phyloP scores from a whole-genome alignment of 352 stramenopile species.

The Pythium myriotylum region DNA sequence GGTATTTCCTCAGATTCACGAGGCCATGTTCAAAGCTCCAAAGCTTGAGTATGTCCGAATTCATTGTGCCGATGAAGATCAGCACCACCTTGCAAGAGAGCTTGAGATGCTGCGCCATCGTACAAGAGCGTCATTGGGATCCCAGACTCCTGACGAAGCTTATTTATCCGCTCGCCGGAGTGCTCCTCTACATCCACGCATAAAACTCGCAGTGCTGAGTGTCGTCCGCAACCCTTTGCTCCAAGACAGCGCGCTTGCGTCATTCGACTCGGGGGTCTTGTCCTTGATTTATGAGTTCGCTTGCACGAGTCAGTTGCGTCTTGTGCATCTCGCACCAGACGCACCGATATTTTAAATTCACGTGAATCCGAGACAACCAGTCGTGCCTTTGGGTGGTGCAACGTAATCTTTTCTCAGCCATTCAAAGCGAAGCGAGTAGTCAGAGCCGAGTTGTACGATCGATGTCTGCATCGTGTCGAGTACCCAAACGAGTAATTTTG shows the following conservation, averaged over 20 bases:
- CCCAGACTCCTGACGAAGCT: not conserved
- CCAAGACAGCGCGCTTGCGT: constrained; percentile 1
- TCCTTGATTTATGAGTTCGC: constrained; percentile 13
- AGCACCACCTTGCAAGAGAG: constrained; percentile 14
- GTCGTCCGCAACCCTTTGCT: constrained; percentile 9
- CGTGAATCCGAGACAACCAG: no score
- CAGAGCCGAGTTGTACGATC: constrained; percentile 12
- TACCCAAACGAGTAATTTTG: constrained; percentile 17
- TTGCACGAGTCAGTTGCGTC: constrained; percentile 11
- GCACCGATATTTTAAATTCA: constrained; percentile 6
- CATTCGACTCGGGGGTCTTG: constrained; percentile 8
- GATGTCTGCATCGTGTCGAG: constrained; percentile 13
- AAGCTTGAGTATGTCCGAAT: constrained; percentile 21
- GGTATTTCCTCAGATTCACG: constrained; percentile 11
- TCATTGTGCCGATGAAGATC: constrained; percentile 17
- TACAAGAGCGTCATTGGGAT: not conserved
- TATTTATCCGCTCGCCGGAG: not conserved
- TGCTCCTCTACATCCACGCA: constrained; percentile 1
- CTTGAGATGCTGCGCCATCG: constrained; percentile 9
- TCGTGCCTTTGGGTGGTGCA: no score
- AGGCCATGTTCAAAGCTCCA: constrained; percentile 3
- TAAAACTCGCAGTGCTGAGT: constrained; percentile 18
- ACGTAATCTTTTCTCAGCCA: constrained; percentile 11
- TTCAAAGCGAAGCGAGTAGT: constrained; percentile 27
- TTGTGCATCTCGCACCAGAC: constrained; percentile 14